phyloP scores from a whole-genome alignment of 306 rosid genomes.

The Ormosia emarginata region DNA sequence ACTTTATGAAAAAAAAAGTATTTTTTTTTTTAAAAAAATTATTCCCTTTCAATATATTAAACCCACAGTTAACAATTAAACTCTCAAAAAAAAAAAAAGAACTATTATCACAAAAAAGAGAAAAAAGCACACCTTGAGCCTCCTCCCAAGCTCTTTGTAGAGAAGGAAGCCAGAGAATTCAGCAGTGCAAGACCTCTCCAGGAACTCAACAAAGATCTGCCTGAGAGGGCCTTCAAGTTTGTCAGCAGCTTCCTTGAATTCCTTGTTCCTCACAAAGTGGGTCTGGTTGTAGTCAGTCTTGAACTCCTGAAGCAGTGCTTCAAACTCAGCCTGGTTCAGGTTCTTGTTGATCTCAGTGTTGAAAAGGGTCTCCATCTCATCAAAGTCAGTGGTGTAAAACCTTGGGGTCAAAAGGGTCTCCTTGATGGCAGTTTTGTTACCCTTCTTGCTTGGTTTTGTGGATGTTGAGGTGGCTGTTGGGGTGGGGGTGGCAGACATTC shows the following conservation, averaged over 20 bases:
- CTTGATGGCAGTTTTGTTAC: conserved; percentile 47
- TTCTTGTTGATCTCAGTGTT: conserved; percentile 93
- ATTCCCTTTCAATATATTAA: neutral
- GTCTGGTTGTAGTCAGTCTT: conserved; percentile 98
- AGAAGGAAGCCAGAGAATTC: conserved; percentile 98
- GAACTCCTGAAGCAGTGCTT: conserved; percentile 93
- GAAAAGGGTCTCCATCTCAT: conserved; percentile 98
- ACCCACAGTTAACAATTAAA: neutral
- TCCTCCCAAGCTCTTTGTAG: conserved; percentile 95
- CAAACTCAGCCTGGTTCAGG: conserved; percentile 76
- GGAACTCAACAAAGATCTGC: conserved; percentile 94
- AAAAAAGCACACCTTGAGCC: conserved; percentile 65
- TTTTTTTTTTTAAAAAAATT: neutral
- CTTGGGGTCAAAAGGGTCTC: conserved; percentile 93
- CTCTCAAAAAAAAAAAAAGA: too few species aligned
- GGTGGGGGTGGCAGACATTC: conserved; percentile 55
- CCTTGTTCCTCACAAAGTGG: conserved; percentile 94
- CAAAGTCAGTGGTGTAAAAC: conserved; percentile 96
- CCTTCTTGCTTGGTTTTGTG: conserved; percentile 55
- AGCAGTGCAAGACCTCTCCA: conserved; percentile 98
- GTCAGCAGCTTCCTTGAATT: conserved; percentile 98
- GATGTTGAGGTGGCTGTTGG: conserved; percentile 39
- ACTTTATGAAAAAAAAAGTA: neutral
- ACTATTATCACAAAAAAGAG: too few species aligned
- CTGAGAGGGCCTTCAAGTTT: conserved; percentile 77